Evolutionary conservation across 306 rosid genomes (phyloP), one percentile per base, ranked within the genome.

Genomic region (Pachyrhizus erosus): DNA sequence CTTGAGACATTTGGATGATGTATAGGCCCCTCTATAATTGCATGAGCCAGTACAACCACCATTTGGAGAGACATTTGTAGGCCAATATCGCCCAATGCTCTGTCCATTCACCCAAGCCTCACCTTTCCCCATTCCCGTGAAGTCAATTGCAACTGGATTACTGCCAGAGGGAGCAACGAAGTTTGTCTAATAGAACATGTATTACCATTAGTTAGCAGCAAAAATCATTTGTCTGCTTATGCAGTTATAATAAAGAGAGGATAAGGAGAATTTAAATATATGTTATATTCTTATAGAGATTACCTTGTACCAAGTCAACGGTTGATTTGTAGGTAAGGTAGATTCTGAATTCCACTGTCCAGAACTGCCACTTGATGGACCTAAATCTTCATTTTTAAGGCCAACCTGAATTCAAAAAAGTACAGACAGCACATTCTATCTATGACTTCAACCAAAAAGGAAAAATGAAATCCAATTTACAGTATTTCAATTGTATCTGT

Each of bases 21-120:
- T 5, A 78, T 87, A 93, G 60, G 91, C 0, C 51, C 99, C 97
- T 81, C 90, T 89, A 83, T 90, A 92, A 70, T 87, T 23, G 79
- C 98, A 96, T 3, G 84, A 61, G 15, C 79, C 76, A 5, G 85
- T 82, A 81, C 99, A 96, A 42, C 93, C 91, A 9, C 71, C 34
- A 11, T 31, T 88, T 18, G 93, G 67, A 70, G 99, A 51, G 21
- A 72, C 64, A 80, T 81, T 82, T 34, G 89, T 80, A 2, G 98
- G 99, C 99, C 99, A 96, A 80, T 88, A 96, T 54, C 98, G 92
- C 3, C 98, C 99, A 23, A 96, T 96, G 90, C 99, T 93, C 61
- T 96, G 93, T 60, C 99, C 99, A 27, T 96, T 96, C 80, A 96
- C 93, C 99, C 99, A 96, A 21, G 98, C 98, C 86, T 89, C 97